Conservation (phyloP, 2,329 filamentous ascomycete species). For the Aureobasidium sp. region DNA sequence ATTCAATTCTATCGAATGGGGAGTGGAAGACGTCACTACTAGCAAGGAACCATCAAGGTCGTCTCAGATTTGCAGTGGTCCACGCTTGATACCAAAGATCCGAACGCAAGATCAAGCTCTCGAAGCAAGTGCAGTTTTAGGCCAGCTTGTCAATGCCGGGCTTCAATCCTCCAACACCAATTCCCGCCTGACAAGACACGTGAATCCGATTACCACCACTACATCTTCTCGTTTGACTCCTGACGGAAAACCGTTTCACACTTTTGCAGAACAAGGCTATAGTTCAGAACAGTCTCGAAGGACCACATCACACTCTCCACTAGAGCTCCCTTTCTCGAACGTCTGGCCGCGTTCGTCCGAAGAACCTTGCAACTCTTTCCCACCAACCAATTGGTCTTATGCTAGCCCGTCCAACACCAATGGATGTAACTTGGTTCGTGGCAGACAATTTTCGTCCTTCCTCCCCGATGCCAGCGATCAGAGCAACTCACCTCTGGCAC, state of each 20-base stretch:
- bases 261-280: background rate
- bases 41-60: background rate
- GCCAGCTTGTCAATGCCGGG: background rate
- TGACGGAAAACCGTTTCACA: background rate
- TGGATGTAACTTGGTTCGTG: background rate
- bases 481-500: background rate
- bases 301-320: background rate
- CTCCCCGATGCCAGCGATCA: background rate
- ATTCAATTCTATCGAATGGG: background rate
- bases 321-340: background rate
- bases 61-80: background rate
- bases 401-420: background rate
- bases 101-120: slow-evolving; percentile 21
- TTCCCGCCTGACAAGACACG: background rate
- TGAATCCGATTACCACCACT: background rate
- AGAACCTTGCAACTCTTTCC: background rate
- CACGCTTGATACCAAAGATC: slow-evolving; percentile 28
- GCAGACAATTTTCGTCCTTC: background rate
- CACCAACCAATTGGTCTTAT: background rate
- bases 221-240: background rate
- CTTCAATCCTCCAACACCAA: background rate
- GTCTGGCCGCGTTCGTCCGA: background rate
- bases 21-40: background rate
- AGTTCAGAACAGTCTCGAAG: background rate
- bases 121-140: background rate